Percentiles rank a stretch among this genome's conserved stretches.
These are phyloP conservation scores for Talaromyces atroroseus DNA, from an alignment of 2,329 filamentous ascomycete species.

Conservation along the genomic window DNA sequence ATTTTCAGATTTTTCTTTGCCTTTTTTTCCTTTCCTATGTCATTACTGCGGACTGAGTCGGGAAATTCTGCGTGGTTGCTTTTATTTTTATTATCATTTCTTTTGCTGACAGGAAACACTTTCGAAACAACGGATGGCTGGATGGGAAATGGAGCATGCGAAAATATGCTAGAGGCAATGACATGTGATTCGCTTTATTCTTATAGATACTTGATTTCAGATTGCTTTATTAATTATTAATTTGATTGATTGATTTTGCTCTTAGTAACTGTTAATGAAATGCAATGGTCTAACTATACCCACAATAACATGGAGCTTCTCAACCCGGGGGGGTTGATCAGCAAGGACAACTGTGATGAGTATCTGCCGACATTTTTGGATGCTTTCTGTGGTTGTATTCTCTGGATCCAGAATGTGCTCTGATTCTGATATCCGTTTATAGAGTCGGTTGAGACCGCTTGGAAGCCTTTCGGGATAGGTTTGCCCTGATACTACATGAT, in stretches of 20 bases:
- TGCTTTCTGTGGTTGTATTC: too few relatives aligned
- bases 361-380: too few relatives aligned
- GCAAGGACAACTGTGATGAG: too few relatives aligned
- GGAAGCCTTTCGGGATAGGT: too few relatives aligned
- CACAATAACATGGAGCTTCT: too few relatives aligned
- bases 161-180: conserved; percentile 10
- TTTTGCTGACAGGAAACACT: conserved; percentile 7
- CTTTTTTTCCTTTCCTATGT: not conserved
- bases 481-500: too few relatives aligned
- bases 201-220: conserved; percentile 14
- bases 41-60: conserved; percentile 4
- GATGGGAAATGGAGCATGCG: conserved; percentile 10
- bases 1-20: not conserved
- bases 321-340: too few relatives aligned
- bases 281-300: too few relatives aligned
- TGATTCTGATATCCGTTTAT: too few relatives aligned
- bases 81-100: not conserved
- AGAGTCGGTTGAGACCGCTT: too few relatives aligned
- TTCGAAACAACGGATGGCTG: conserved; percentile 2
- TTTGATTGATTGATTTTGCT: too few relatives aligned
- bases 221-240: not conserved
- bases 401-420: too few relatives aligned
- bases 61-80: conserved; percentile 8
- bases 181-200: conserved; percentile 14
- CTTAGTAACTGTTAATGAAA: not conserved